Evolutionary conservation across 164 flowering plant species (phyloP).

Genomic region (Magnolia officinalis): DNA sequence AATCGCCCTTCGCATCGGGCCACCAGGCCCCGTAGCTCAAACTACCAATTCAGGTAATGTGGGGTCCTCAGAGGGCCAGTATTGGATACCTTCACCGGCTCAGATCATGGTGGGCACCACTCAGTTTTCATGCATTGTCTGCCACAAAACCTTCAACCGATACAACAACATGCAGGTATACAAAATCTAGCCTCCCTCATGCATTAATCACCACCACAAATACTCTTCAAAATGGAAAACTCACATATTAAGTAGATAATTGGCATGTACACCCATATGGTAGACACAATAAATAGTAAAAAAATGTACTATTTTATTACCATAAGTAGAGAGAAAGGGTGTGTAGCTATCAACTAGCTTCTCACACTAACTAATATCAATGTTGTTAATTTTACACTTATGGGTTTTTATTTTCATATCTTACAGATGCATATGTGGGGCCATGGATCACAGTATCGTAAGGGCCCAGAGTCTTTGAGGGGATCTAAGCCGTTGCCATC

Average conservation of each 20-base stretch:
- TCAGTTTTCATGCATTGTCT: constrained; percentile 58
- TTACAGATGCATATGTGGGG: constrained; percentile 77
- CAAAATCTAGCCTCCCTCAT: background rate
- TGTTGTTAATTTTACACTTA: background rate
- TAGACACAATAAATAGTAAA: background rate
- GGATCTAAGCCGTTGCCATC: constrained; percentile 50
- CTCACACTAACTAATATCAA: background rate
- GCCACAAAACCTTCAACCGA: constrained; percentile 60
- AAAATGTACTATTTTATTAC: background rate
- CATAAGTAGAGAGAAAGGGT: background rate
- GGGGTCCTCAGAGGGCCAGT: constrained; percentile 18
- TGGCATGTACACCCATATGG: background rate
- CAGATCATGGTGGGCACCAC: constrained; percentile 62
- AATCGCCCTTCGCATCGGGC: constrained; percentile 56
- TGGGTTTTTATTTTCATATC: background rate
- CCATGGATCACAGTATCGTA: constrained; percentile 63
- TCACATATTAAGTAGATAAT: background rate
- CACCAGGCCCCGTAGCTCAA: constrained; percentile 21
- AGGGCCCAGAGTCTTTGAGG: constrained; percentile 51
- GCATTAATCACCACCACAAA: background rate
- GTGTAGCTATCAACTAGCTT: background rate
- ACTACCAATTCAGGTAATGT: constrained; percentile 1
- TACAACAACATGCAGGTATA: constrained; percentile 67
- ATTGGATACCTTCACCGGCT: constrained; percentile 62
- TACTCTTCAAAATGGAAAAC: background rate